phyloP scores from a whole-genome alignment of 2,329 filamentous ascomycete genomes.

The Coniella lustricola region DNA sequence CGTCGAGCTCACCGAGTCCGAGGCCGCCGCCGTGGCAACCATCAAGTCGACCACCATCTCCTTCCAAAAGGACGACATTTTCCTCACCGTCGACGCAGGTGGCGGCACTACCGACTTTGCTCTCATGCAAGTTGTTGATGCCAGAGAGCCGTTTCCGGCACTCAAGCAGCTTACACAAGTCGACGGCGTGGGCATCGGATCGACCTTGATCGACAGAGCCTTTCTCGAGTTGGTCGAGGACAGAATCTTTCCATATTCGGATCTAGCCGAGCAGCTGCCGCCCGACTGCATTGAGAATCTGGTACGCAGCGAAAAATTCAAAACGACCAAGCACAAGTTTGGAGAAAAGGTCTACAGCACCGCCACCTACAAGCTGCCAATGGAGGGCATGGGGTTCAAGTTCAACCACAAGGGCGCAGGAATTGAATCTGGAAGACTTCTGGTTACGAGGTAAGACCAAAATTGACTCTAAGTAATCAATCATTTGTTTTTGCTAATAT shows the following conservation, averaged over 20 bases:
- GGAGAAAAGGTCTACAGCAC: conserved; percentile 37
- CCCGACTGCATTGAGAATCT: conserved; percentile 30
- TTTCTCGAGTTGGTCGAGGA: conserved; percentile 33
- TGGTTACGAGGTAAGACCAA: conserved; percentile 30
- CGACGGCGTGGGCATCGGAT: conserved; percentile 38
- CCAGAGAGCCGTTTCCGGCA: conserved; percentile 20
- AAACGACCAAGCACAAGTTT: conserved; percentile 34
- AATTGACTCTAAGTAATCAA: not conserved
- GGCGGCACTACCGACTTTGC: conserved; percentile 41
- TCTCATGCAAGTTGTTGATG: conserved; percentile 33
- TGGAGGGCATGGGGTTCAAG: conserved; percentile 36
- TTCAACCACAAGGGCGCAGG: conserved; percentile 30
- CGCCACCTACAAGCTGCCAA: conserved; percentile 32
- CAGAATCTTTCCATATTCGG: conserved; percentile 29
- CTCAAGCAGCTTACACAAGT: conserved; percentile 30
- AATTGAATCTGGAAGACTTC: conserved; percentile 34
- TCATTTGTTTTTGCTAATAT: conserved; percentile 5
- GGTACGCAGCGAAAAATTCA: conserved; percentile 32
- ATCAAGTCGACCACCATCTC: conserved; percentile 34
- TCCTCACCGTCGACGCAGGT: conserved; percentile 38
- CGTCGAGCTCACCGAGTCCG: conserved; percentile 41
- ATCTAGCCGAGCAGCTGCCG: conserved; percentile 28
- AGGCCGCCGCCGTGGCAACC: conserved; percentile 40
- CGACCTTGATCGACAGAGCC: conserved; percentile 37
- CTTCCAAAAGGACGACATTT: conserved; percentile 32